Percentiles rank a stretch among this genome's conserved stretches.
These are phyloP conservation scores for Botrytis galanthina DNA, from an alignment of 2,329 filamentous ascomycete genomes.

Conservation along the genomic window DNA sequence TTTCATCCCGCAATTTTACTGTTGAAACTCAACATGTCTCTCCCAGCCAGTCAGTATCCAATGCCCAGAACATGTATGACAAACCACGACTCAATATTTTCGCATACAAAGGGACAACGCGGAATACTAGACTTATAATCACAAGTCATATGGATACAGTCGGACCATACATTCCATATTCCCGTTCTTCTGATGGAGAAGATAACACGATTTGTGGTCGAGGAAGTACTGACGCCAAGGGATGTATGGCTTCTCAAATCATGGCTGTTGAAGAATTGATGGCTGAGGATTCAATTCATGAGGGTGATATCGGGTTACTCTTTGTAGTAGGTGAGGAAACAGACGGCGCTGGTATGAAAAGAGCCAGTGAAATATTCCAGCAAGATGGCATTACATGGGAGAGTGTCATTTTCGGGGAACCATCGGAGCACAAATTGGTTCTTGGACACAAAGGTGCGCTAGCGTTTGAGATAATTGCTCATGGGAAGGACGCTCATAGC, in stretches of 20 bases:
- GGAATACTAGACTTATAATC: constrained; percentile 49
- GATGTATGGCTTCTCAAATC: constrained; percentile 68
- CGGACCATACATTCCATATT: constrained; percentile 46
- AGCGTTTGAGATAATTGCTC: constrained; percentile 62
- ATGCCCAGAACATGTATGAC: background rate
- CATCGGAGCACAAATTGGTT: constrained; percentile 83
- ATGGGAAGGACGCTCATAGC: constrained; percentile 76
- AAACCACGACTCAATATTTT: constrained; percentile 52
- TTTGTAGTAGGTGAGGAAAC: constrained; percentile 80
- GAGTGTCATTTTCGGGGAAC: constrained; percentile 84
- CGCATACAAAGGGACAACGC: constrained; percentile 50
- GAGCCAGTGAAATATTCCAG: constrained; percentile 45
- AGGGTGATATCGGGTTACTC: constrained; percentile 54
- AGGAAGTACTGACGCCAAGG: constrained; percentile 69
- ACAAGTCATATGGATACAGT: constrained; percentile 63
- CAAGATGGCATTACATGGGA: constrained; percentile 47
- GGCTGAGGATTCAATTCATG: constrained; percentile 38
- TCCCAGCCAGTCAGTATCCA: background rate
- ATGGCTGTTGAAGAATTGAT: constrained; percentile 60
- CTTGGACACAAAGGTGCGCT: constrained; percentile 86
- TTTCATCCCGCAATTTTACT: constrained; percentile 14
- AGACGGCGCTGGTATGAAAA: constrained; percentile 75
- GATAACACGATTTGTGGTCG: constrained; percentile 60
- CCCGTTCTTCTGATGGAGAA: constrained; percentile 31
- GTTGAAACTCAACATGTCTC: constrained; percentile 14